Conservation (phyloP, 1,284 basidiomycete genomes). For the Vanrija pseudolonga region DNA sequence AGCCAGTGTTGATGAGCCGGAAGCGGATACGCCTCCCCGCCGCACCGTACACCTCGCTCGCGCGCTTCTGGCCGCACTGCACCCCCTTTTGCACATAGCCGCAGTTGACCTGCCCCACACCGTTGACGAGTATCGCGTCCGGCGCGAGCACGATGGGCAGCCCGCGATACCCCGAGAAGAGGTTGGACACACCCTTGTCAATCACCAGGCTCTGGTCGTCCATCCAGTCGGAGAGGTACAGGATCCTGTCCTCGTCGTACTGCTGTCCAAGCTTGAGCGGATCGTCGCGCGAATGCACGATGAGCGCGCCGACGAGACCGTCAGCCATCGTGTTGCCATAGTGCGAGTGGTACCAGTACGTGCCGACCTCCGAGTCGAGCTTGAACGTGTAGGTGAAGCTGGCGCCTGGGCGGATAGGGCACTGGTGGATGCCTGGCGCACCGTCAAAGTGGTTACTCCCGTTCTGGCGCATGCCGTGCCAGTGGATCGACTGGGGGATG, state of each 20-base stretch:
- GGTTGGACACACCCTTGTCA: constrained; percentile 5
- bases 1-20: constrained; percentile 20
- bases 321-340: constrained; percentile 33
- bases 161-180: not conserved
- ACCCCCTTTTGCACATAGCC: not conserved
- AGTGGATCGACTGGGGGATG: constrained; percentile 22
- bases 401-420: constrained; percentile 54
- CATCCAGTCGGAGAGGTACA: constrained; percentile 28
- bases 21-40: constrained; percentile 15
- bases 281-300: constrained; percentile 29
- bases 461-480: constrained; percentile 35
- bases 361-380: constrained; percentile 13
- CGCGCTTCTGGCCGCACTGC: not conserved
- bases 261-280: constrained; percentile 20
- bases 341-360: constrained; percentile 39
- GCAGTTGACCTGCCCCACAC: constrained; percentile 15
- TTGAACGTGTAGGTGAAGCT: constrained; percentile 53
- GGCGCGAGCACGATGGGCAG: constrained; percentile 5
- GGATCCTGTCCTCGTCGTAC: constrained; percentile 30
- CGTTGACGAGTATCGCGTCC: constrained; percentile 28
- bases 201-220: constrained; percentile 24
- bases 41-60: not conserved
- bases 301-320: constrained; percentile 28
- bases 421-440: constrained; percentile 44
- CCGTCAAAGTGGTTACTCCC: constrained; percentile 29